phyloP scores from a whole-genome alignment of 495 filamentous ascomycete species.

The Tuber melanosporum region DNA sequence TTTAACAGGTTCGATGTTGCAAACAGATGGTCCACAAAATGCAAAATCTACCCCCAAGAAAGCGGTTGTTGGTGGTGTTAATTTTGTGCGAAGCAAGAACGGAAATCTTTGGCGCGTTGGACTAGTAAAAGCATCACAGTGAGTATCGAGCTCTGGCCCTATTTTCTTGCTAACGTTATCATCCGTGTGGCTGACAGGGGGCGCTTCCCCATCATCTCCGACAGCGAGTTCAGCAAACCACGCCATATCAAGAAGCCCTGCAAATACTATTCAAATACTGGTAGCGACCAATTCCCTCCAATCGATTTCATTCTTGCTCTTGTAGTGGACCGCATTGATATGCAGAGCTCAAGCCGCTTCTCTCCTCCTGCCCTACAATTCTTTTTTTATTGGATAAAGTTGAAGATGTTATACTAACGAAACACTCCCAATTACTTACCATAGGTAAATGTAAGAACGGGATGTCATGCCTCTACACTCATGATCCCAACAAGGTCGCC shows the following conservation, averaged over 20 bases:
- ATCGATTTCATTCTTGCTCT: constrained; percentile 36
- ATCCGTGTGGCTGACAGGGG: constrained; percentile 29
- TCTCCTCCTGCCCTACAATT: constrained; percentile 24
- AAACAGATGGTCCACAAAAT: constrained; percentile 56
- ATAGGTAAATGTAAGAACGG: constrained; percentile 43
- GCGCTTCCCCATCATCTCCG: constrained; percentile 8
- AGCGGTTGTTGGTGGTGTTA: constrained; percentile 70
- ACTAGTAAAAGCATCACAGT: constrained; percentile 61
- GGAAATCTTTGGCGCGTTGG: constrained; percentile 81
- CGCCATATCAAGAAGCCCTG: constrained; percentile 66
- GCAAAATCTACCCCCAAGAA: constrained; percentile 70
- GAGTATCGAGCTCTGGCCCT: constrained; percentile 43
- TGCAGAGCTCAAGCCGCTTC: constrained; percentile 34
- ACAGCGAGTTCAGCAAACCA: constrained; percentile 23
- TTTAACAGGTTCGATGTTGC: constrained; percentile 29
- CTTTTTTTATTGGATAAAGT: constrained; percentile 24
- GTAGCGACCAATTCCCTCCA: constrained; percentile 56
- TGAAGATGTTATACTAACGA: constrained; percentile 35
- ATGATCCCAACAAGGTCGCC: constrained; percentile 82
- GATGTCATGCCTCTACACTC: constrained; percentile 64
- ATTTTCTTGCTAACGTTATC: constrained; percentile 24
- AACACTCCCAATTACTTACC: constrained; percentile 20
- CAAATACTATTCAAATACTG: constrained; percentile 83
- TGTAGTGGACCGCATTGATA: constrained; percentile 31
- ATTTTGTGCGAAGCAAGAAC: constrained; percentile 80